Evolutionary conservation across 805 yeast genomes (phyloP).

Genomic region (Jamesozyma jinghongensis): DNA sequence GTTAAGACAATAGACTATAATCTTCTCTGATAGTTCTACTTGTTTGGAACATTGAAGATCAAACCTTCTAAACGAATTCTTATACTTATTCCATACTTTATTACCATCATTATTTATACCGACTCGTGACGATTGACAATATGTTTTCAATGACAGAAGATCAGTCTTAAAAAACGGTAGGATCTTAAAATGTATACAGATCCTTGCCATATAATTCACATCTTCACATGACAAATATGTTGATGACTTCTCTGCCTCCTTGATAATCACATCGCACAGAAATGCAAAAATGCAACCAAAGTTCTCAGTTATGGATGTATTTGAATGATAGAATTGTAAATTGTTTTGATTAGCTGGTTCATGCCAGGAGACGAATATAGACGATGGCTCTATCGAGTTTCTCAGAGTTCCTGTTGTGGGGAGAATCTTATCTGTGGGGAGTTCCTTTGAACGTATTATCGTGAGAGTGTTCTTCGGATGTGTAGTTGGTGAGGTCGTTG

Average conservation of each 20-base stretch:
- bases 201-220: constrained; percentile 14
- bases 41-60: constrained; percentile 75
- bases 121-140: constrained; percentile 6
- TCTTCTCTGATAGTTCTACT: constrained; percentile 60
- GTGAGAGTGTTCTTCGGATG: constrained; percentile 33
- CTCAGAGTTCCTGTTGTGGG: constrained; percentile 38
- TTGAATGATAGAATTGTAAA: constrained; percentile 5
- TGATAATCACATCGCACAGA: not conserved
- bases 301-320: constrained; percentile 1
- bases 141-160: constrained; percentile 24
- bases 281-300: not conserved
- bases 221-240: not conserved
- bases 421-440: constrained; percentile 8
- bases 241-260: too few species aligned
- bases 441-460: constrained; percentile 25
- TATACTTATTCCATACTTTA: constrained; percentile 36
- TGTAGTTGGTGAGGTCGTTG: constrained; percentile 47
- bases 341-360: constrained; percentile 29
- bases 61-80: constrained; percentile 74
- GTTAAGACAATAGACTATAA: constrained; percentile 63
- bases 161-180: constrained; percentile 37
- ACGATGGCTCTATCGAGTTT: constrained; percentile 47
- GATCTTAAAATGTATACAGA: constrained; percentile 24
- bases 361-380: constrained; percentile 43
- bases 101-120: not conserved